Base-by-base conservation (phyloP, 495 filamentous ascomycete genomes). In the Penicillium roqueforti region DNA sequence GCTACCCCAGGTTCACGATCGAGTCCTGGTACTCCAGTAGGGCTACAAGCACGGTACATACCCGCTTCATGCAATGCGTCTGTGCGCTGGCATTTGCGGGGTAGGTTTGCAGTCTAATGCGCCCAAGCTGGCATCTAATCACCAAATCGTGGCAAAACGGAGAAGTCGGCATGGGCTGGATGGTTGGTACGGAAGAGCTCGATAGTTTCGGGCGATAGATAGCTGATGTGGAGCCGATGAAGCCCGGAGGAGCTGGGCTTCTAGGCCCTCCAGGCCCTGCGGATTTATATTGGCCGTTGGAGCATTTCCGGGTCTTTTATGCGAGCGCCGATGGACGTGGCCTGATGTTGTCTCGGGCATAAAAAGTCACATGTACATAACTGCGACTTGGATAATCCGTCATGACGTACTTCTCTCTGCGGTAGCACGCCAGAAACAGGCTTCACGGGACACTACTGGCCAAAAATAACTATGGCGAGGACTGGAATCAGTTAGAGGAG, bases 31-130 rank as follows among this genome's bases (percentile, higher is more conserved):
- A n/a, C n/a, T n/a, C n/a, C n/a, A n/a, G n/a, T n/a, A n/a, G n/a
- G n/a, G n/a, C n/a, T n/a, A n/a, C n/a, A n/a, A n/a, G n/a, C 22
- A 40, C 19, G 23, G 34, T 7, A 39, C 32, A 8, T 7, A 39
- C 32, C 7, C 18, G 47, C 22, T 29, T 16, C 22, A 18, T 46
- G 50, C 29, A 10, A 46, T 53, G 40, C 40, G 14, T 14, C 28
- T 13, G 23, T 25, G 22, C 16, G 50, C 37, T 31, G 40, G 49
- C 49, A 19, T 44, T 34, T 6, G 41, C 39, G 28, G 50, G 50
- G 50, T 53, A 22, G 19, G 13, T 38, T 26, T 53, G 9, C 14
- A 40, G 18, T 41, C 14, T 26, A 13, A 19, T 11, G 39, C 13
- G 40, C 14, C 3, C n/a, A 26, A 5, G 23, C 14, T 28, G 23